Percentiles rank a stretch among this genome's conserved stretches.
These are phyloP conservation scores for Arthroderma sp. DNA, from an alignment of 2,329 filamentous ascomycete species.

Conservation along the genomic window DNA sequence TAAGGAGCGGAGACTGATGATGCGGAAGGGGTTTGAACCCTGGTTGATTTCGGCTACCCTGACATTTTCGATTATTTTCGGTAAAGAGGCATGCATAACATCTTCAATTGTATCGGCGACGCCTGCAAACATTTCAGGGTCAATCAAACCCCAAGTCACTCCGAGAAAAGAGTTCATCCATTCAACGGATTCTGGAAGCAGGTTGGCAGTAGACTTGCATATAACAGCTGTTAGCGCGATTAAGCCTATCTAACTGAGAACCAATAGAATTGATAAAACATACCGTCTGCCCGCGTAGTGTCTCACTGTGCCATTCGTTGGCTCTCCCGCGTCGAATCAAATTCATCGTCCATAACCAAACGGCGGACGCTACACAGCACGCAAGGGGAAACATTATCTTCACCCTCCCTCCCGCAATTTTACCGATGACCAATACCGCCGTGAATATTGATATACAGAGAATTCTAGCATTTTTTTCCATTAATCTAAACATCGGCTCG, in stretches of 20 bases:
- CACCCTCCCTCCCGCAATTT: constrained; percentile 63
- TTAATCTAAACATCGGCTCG: constrained; percentile 66
- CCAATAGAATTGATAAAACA: constrained; percentile 9
- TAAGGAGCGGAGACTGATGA: constrained; percentile 73
- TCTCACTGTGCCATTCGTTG: constrained; percentile 77
- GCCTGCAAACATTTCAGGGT: constrained; percentile 86
- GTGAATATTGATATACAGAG: constrained; percentile 59
- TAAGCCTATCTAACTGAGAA: not conserved
- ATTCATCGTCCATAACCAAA: constrained; percentile 85
- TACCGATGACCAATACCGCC: constrained; percentile 63
- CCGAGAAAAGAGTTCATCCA: constrained; percentile 89
- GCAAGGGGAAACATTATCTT: constrained; percentile 64
- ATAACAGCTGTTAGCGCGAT: not conserved
- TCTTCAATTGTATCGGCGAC: constrained; percentile 90
- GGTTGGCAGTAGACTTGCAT: constrained; percentile 58
- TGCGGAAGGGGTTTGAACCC: constrained; percentile 76
- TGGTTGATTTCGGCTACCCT: constrained; percentile 91
- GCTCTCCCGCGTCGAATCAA: constrained; percentile 69
- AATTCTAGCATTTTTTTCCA: constrained; percentile 62
- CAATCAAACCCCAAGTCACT: constrained; percentile 79
- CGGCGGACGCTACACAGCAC: constrained; percentile 57
- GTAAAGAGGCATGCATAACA: constrained; percentile 92
- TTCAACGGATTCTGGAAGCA: constrained; percentile 84
- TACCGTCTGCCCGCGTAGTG: constrained; percentile 66
- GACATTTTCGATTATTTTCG: constrained; percentile 82